These are phyloP conservation scores for Pelargonium myrrhifolium DNA, from an alignment of 441 rosid species.

Conservation along the genomic window DNA sequence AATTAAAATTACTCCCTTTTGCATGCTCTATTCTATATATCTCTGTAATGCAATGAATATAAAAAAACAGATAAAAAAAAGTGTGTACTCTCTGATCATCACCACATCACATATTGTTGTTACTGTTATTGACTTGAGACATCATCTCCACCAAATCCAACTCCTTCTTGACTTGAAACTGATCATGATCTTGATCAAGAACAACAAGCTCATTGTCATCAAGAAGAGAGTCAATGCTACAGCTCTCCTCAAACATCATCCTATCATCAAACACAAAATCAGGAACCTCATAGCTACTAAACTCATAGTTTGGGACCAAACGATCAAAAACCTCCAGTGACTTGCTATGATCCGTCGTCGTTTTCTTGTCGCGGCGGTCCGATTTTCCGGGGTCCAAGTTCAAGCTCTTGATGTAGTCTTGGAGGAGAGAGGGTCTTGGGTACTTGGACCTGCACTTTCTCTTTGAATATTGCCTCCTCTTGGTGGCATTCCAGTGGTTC, in stretches of 20 bases:
- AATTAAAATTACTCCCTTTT: too few relatives aligned
- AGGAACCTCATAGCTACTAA: conserved; percentile 29
- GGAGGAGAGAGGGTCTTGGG: conserved; percentile 65
- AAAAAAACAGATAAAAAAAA: too few relatives aligned
- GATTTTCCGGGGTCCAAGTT: conserved; percentile 29
- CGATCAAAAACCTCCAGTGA: too few relatives aligned
- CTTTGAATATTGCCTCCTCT: conserved; percentile 75
- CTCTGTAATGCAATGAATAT: too few relatives aligned
- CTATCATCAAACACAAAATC: conserved; percentile 45
- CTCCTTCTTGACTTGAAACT: conserved; percentile 37
- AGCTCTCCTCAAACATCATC: conserved; percentile 43
- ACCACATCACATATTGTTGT: too few relatives aligned
- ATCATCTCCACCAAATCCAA: conserved; percentile 64
- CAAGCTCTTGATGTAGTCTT: conserved; percentile 85
- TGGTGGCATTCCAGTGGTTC: conserved; percentile 98
- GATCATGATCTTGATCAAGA: too few relatives aligned
- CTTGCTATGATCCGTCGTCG: too few relatives aligned
- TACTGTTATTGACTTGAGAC: conserved; percentile 25
- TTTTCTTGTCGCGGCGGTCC: too few relatives aligned
- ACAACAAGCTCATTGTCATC: conserved; percentile 21
- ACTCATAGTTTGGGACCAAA: conserved; percentile 34
- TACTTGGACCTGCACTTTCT: conserved; percentile 53
- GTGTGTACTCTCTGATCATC: too few relatives aligned
- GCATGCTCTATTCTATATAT: too few relatives aligned
- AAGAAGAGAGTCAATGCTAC: conserved; percentile 61